Conservation (phyloP, 768 basidiomycete species). For the Mycena vulgaris region DNA sequence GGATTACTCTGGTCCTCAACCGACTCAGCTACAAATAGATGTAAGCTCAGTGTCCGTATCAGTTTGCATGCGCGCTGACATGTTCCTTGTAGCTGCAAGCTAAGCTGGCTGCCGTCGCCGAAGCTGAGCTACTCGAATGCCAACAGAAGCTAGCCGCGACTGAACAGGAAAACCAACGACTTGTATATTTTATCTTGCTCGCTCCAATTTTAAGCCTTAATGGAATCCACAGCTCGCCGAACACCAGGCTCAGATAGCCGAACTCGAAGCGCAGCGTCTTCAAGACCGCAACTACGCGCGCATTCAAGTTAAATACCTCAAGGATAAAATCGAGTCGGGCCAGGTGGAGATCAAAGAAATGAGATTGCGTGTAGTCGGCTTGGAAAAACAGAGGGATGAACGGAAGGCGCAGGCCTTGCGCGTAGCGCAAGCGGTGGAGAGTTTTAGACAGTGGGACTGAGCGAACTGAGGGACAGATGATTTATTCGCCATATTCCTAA, state of each 20-base stretch:
- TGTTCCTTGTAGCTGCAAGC: background rate
- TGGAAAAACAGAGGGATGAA: too few relatives aligned
- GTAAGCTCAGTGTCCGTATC: background rate
- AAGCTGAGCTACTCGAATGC: background rate
- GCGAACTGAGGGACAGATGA: too few relatives aligned
- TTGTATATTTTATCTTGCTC: background rate
- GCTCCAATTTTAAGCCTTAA: background rate
- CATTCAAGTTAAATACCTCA: background rate
- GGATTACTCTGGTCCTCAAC: background rate
- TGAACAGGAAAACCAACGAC: background rate
- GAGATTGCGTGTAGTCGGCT: too few relatives aligned
- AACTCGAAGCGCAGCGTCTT: background rate
- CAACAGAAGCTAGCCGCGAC: background rate
- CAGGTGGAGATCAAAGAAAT: too few relatives aligned
- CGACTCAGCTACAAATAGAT: background rate
- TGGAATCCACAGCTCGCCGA: background rate
- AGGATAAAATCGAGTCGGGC: background rate
- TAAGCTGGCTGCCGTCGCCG: background rate
- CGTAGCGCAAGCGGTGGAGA: too few relatives aligned
- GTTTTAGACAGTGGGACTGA: too few relatives aligned
- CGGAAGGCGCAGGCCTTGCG: too few relatives aligned
- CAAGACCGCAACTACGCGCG: background rate
- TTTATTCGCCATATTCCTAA: too few relatives aligned
- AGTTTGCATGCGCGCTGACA: background rate
- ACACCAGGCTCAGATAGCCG: background rate